phyloP scores from a whole-genome alignment of 1,284 basidiomycete genomes.

The Cerioporus squamosus region DNA sequence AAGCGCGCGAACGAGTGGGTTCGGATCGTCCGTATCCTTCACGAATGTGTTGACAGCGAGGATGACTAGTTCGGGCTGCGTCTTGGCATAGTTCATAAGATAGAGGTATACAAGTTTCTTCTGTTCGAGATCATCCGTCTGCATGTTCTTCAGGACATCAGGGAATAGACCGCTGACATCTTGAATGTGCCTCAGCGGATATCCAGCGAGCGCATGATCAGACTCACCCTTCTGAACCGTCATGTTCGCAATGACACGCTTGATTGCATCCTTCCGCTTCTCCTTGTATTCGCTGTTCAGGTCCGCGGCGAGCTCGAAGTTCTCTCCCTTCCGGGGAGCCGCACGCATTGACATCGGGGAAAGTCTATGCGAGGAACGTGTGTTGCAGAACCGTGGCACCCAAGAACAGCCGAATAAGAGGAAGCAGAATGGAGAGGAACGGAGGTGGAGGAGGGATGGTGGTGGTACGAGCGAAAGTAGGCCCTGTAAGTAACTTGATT shows the following conservation, averaged over 20 bases:
- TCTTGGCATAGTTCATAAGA: slow-evolving; percentile 98
- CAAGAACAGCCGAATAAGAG: background rate
- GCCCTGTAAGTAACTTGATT: too few species aligned
- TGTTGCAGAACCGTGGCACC: background rate
- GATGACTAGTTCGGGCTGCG: slow-evolving; percentile 97
- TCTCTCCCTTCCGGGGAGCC: slow-evolving; percentile 80
- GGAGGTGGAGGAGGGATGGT: too few species aligned
- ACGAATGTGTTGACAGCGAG: slow-evolving; percentile 99
- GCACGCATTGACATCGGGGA: slow-evolving; percentile 50
- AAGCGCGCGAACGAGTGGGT: slow-evolving; percentile 94
- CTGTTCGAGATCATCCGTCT: slow-evolving; percentile 92
- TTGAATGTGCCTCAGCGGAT: slow-evolving; percentile 29
- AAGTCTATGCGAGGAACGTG: background rate
- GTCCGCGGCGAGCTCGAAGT: slow-evolving; percentile 93
- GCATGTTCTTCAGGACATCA: slow-evolving; percentile 99
- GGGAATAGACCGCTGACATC: slow-evolving; percentile 97
- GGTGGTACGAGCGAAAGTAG: too few species aligned
- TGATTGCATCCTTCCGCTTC: slow-evolving; percentile 98
- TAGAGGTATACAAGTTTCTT: slow-evolving; percentile 99
- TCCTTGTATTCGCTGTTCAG: slow-evolving; percentile 97
- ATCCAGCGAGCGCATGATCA: background rate
- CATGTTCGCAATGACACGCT: slow-evolving; percentile 95
- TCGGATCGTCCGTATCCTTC: slow-evolving; percentile 94
- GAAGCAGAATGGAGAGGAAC: too few species aligned
- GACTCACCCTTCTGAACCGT: slow-evolving; percentile 88